Evolutionary conservation across 176 grass and related monocot species (phyloP).

Genomic region (Puccinellia tenuiflora): DNA sequence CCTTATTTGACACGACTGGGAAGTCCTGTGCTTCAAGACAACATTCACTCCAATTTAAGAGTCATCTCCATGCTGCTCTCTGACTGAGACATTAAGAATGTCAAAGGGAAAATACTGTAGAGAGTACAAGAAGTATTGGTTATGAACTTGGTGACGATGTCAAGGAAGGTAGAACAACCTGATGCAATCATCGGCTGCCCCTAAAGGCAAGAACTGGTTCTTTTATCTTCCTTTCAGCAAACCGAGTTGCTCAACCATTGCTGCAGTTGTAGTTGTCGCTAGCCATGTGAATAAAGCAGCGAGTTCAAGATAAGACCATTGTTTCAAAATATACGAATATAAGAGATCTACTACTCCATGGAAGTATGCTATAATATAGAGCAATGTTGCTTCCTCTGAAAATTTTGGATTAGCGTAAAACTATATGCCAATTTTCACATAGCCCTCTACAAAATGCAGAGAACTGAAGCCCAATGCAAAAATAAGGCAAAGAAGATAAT

Average conservation of each 20-base stretch:
- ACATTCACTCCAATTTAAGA: no score
- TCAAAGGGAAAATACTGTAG: no score
- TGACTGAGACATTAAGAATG: no score
- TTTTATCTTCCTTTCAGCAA: constrained; percentile 52
- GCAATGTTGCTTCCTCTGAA: not conserved
- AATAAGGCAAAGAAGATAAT: no score
- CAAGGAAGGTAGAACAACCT: no score
- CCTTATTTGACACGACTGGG: no score
- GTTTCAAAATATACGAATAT: not conserved
- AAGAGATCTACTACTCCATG: not conserved
- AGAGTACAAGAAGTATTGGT: no score
- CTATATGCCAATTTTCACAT: not conserved
- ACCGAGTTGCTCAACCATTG: constrained; percentile 15
- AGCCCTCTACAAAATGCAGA: not conserved
- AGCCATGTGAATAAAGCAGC: constrained; percentile 25
- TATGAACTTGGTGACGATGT: no score
- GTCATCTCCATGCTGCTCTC: no score
- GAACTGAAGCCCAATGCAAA: not conserved
- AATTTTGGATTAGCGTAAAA: not conserved
- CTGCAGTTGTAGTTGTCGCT: not conserved
- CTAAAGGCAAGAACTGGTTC: no score
- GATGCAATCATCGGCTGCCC: no score
- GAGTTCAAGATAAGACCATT: not conserved
- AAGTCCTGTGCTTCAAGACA: not conserved
- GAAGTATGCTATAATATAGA: not conserved